phyloP scores from a whole-genome alignment of 306 rosid species.

The Fragaria iinumae region DNA sequence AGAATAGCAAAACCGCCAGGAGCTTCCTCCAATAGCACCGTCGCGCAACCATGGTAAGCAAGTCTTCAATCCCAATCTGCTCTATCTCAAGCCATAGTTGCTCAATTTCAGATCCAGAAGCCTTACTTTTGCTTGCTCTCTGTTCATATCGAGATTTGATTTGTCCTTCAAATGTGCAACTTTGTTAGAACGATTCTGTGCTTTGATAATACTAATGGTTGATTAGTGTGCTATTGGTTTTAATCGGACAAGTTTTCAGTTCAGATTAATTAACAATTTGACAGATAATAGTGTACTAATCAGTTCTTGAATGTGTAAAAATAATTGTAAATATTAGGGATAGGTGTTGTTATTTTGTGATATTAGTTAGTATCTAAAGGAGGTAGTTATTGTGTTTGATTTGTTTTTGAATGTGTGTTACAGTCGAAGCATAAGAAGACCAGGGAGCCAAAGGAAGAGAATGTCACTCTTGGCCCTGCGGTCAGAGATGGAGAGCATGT shows the following conservation, averaged over 20 bases:
- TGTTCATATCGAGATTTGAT: neutral
- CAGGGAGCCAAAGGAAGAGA: slow-evolving; percentile 91
- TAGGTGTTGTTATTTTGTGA: neutral
- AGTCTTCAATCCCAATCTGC: neutral
- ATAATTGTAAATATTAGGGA: neutral
- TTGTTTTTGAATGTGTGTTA: neutral
- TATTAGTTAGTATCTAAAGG: too few relatives aligned
- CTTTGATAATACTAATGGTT: neutral
- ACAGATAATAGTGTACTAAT: neutral
- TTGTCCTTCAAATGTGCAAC: neutral
- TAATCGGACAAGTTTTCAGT: neutral
- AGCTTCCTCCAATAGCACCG: slow-evolving; percentile 7
- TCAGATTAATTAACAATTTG: neutral
- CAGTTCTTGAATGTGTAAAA: neutral
- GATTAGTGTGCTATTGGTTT: neutral
- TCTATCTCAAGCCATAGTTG: neutral
- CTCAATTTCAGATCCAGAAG: slow-evolving; percentile 5
- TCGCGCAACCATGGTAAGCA: slow-evolving; percentile 37
- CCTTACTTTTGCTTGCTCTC: neutral
- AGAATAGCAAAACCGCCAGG: neutral
- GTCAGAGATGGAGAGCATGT: slow-evolving; percentile 85
- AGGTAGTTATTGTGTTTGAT: neutral
- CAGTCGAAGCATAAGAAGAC: slow-evolving; percentile 58
- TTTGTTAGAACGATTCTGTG: neutral
- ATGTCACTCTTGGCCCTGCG: slow-evolving; percentile 79